phyloP scores from a whole-genome alignment of 2,329 filamentous ascomycete genomes.

The Talaromyces verruculosus region DNA sequence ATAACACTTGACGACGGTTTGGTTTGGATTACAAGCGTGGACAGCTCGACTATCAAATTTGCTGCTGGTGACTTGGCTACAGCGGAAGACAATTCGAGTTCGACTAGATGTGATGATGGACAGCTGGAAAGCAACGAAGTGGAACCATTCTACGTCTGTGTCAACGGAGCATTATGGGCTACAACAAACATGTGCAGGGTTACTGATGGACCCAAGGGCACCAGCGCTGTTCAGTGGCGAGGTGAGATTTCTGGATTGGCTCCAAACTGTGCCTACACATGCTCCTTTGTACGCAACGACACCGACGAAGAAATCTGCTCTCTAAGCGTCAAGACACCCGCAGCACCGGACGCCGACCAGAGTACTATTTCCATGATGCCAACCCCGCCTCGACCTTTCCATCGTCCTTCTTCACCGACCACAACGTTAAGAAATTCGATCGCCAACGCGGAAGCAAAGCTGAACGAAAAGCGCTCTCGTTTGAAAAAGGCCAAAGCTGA shows the following conservation, averaged over 20 bases:
- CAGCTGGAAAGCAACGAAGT: constrained; percentile 34
- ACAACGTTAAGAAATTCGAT: constrained; percentile 67
- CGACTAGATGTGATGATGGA: constrained; percentile 30
- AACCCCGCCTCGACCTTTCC: constrained; percentile 56
- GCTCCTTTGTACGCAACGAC: constrained; percentile 60
- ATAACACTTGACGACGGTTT: constrained; percentile 44
- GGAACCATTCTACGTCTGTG: constrained; percentile 64
- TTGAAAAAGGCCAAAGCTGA: constrained; percentile 62
- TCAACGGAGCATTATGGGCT: constrained; percentile 66
- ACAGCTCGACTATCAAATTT: constrained; percentile 49
- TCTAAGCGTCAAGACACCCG: constrained; percentile 62
- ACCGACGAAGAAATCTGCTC: constrained; percentile 59
- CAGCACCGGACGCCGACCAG: constrained; percentile 59
- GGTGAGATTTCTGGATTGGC: constrained; percentile 66
- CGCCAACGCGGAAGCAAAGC: constrained; percentile 59
- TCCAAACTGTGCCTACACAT: constrained; percentile 63
- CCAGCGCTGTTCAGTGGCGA: constrained; percentile 52
- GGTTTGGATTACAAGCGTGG: constrained; percentile 50
- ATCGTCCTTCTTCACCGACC: constrained; percentile 63
- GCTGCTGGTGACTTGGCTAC: constrained; percentile 45
- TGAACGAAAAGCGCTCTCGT: constrained; percentile 60
- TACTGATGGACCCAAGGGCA: constrained; percentile 46
- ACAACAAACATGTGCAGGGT: constrained; percentile 56
- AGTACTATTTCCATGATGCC: constrained; percentile 39
- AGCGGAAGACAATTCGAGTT: constrained; percentile 31